These are phyloP conservation scores for Arachnopeziza araneosa DNA, from an alignment of 2,329 filamentous ascomycete genomes.

Conservation along the genomic window DNA sequence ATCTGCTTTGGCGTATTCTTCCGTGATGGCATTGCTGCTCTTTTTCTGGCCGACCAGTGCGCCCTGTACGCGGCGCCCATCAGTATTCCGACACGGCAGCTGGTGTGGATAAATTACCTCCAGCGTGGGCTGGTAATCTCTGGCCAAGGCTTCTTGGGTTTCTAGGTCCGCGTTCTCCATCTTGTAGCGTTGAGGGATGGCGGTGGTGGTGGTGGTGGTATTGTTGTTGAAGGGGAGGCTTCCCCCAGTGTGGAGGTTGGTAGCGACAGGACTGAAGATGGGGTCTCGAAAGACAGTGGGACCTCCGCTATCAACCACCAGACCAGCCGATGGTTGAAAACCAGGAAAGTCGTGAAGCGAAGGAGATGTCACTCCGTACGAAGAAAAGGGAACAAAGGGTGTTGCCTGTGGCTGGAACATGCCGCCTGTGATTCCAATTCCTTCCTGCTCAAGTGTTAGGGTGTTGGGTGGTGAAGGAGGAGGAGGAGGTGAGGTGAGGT, in stretches of 20 bases:
- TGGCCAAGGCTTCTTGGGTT: conserved; percentile 55
- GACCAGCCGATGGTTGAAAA: conserved; percentile 14
- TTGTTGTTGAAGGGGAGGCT: conserved; percentile 3
- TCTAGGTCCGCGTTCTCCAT: conserved; percentile 27
- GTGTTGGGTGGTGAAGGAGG: neutral
- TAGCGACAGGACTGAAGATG: conserved; percentile 20
- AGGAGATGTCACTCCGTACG: conserved; percentile 17
- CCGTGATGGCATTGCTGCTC: conserved; percentile 69
- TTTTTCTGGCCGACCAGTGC: conserved; percentile 75
- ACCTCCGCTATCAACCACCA: conserved; percentile 12
- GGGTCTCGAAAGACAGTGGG: conserved; percentile 21
- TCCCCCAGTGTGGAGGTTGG: conserved; percentile 1
- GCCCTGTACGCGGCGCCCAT: conserved; percentile 50
- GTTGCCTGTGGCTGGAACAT: conserved; percentile 32
- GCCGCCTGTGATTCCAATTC: conserved; percentile 1
- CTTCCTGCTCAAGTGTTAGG: conserved; percentile 4
- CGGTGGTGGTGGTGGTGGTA: too few species aligned
- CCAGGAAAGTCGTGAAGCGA: conserved; percentile 9
- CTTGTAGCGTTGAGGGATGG: conserved; percentile 16
- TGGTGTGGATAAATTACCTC: conserved; percentile 36
- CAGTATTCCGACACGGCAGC: conserved; percentile 19
- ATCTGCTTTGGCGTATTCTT: conserved; percentile 86
- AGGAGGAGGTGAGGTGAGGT: neutral
- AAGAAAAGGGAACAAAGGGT: conserved; percentile 22
- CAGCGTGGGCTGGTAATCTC: conserved; percentile 52